Evolutionary conservation across 495 filamentous ascomycete species (phyloP).

Genomic region (Xanthoparmelia taractica): DNA sequence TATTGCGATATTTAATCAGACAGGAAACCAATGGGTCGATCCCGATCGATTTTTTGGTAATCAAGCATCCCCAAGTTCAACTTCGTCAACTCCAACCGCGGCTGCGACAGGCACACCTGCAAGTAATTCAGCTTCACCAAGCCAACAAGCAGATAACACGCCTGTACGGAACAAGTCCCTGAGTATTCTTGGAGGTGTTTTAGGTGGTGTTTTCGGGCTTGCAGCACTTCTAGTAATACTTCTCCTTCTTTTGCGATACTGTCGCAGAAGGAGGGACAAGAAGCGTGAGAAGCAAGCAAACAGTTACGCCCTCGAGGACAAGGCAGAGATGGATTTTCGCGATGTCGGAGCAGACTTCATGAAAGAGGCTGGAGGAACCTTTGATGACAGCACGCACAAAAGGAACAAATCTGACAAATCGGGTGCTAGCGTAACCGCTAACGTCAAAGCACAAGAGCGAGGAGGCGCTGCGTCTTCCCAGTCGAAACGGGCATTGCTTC

Average conservation of each 20-base stretch:
- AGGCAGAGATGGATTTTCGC: slow-evolving; percentile 55
- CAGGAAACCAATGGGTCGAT: slow-evolving; percentile 74
- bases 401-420: slow-evolving; percentile 26
- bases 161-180: slow-evolving; percentile 33
- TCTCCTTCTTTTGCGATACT: slow-evolving; percentile 60
- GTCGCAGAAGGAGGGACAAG: slow-evolving; percentile 42
- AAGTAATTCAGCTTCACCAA: slow-evolving; percentile 12
- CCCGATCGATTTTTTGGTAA: slow-evolving; percentile 56
- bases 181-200: slow-evolving; percentile 66
- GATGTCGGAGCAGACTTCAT: slow-evolving; percentile 53
- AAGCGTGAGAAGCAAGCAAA: slow-evolving; percentile 45
- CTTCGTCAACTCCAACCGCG: slow-evolving; percentile 1
- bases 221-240: slow-evolving; percentile 59
- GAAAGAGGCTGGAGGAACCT: slow-evolving; percentile 42
- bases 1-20: slow-evolving; percentile 73
- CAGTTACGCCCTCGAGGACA: slow-evolving; percentile 47
- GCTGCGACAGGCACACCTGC: slow-evolving; percentile 9
- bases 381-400: slow-evolving; percentile 30
- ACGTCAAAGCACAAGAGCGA: slow-evolving; percentile 30
- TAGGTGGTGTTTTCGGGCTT: slow-evolving; percentile 69
- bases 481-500: slow-evolving; percentile 25
- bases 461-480: slow-evolving; percentile 22
- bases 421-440: slow-evolving; percentile 5
- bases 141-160: slow-evolving; percentile 13
- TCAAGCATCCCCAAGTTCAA: slow-evolving; percentile 18